Evolutionary conservation across 345 rosid species (phyloP), one percentile per base, ranked within the genome.

Genomic region (Citrus reticulata): DNA sequence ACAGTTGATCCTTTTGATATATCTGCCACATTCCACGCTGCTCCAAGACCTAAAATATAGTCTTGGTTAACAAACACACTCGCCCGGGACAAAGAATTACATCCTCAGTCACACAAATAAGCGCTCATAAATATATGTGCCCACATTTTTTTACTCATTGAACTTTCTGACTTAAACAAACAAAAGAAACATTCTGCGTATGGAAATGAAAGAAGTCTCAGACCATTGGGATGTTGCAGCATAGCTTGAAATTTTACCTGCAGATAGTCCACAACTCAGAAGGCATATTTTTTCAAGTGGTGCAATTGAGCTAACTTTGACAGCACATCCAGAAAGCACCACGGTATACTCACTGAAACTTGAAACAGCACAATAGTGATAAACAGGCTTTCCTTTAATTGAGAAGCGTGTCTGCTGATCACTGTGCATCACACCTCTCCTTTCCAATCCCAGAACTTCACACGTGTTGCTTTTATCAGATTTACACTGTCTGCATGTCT

Each of bases 1-100:
- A 93, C 97, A 16, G 87, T 90, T 34, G 97, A 90, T 85, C 97
- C 96, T 87, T 88, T 54, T 2, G 88, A 85, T 85, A 95, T 78
- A 77, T 91, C 73, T 37, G 98, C 99, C 60, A 95, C 99, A 79
- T 95, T 95, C 98, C 98, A 95, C 46, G 98, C 99, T 3, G 98
- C 98, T 68, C 99, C 99, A 83, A 95, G 86, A 75, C 99, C 99
- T 93, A 71, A 78, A 73, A 27, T 65, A 70, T 61, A 78, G 60
- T 40, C 62, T 30, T 14, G 30, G 61, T 22, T 78, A 59, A 29
- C 32, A 58, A 72, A 30, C 4, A 71, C 61, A 39, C 37, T 62
- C 27, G 32, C 40, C 11, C 17, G 0, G 65, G 65, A 71, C 60
- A 57, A 8, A 77, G 34, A 68, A 35, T 37, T 14, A 27, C 39